phyloP scores from a whole-genome alignment of 2,329 filamentous ascomycete species.

The Arthroderma sp. region DNA sequence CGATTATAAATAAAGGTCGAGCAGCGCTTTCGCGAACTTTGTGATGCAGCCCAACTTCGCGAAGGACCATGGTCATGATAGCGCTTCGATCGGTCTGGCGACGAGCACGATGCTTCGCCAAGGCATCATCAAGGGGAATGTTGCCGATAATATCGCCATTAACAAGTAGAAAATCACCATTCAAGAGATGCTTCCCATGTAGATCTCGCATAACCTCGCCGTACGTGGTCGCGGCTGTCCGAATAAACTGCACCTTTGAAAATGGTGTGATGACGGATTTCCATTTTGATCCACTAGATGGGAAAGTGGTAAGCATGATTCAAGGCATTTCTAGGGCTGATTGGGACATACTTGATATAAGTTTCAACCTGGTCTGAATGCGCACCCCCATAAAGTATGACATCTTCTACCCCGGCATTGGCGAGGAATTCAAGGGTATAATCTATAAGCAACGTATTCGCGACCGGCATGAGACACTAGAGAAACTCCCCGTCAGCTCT shows the following conservation, averaged over 20 bases:
- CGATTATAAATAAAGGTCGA: conserved; percentile 74
- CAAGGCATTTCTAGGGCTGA: background rate
- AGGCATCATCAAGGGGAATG: conserved; percentile 63
- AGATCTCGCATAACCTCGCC: conserved; percentile 92
- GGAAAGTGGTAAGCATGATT: background rate
- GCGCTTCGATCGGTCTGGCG: conserved; percentile 78
- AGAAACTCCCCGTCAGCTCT: conserved; percentile 1
- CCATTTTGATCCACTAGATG: conserved; percentile 55
- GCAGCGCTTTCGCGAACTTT: conserved; percentile 63
- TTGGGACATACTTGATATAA: conserved; percentile 53
- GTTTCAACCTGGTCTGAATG: conserved; percentile 77
- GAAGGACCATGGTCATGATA: conserved; percentile 92
- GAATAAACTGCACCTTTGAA: conserved; percentile 66
- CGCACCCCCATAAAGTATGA: conserved; percentile 81
- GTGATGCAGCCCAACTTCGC: conserved; percentile 62
- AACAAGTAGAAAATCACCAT: conserved; percentile 81
- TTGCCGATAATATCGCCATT: conserved; percentile 90
- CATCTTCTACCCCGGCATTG: conserved; percentile 86
- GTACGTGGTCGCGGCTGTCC: conserved; percentile 72
- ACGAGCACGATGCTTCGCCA: conserved; percentile 68
- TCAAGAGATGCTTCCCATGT: conserved; percentile 71
- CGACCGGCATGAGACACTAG: conserved; percentile 82
- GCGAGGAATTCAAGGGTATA: conserved; percentile 95
- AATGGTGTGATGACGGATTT: conserved; percentile 63
- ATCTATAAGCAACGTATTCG: conserved; percentile 89